Percentiles rank a stretch among this genome's conserved stretches.
phyloP scores from a whole-genome alignment of 2,329 filamentous ascomycete genomes.

The Tolypocladium inflatum region DNA sequence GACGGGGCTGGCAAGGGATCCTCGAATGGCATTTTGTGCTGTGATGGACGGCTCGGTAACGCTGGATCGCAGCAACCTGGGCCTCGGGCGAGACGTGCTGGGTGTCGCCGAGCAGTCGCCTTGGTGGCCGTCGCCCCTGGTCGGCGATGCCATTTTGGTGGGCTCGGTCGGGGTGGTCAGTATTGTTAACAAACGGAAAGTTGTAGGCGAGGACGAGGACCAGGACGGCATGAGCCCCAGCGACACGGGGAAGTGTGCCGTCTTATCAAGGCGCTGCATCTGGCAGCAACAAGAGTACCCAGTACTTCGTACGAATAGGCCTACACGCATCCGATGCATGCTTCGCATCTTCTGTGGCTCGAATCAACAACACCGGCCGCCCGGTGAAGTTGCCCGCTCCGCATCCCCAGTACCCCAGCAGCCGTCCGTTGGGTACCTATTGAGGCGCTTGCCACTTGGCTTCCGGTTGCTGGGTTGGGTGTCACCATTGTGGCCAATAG shows the following conservation, averaged over 20 bases:
- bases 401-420: neutral
- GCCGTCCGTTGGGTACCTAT: neutral
- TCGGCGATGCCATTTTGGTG: neutral
- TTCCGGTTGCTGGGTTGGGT: neutral
- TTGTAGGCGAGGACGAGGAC: neutral
- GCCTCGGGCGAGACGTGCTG: neutral
- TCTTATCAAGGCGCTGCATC: neutral
- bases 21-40: slow-evolving; percentile 41
- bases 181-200: neutral
- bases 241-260: neutral
- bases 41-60: slow-evolving; percentile 51
- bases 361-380: neutral
- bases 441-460: neutral
- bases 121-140: neutral
- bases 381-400: neutral
- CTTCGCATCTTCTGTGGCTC: neutral
- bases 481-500: neutral
- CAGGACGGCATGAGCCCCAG: neutral
- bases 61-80: slow-evolving; percentile 36
- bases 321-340: neutral
- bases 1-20: slow-evolving; percentile 38
- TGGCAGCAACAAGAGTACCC: neutral
- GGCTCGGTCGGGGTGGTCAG: neutral
- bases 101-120: neutral
- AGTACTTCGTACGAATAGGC: neutral